phyloP scores from a whole-genome alignment of 345 rosid species.

The Draba incana region DNA sequence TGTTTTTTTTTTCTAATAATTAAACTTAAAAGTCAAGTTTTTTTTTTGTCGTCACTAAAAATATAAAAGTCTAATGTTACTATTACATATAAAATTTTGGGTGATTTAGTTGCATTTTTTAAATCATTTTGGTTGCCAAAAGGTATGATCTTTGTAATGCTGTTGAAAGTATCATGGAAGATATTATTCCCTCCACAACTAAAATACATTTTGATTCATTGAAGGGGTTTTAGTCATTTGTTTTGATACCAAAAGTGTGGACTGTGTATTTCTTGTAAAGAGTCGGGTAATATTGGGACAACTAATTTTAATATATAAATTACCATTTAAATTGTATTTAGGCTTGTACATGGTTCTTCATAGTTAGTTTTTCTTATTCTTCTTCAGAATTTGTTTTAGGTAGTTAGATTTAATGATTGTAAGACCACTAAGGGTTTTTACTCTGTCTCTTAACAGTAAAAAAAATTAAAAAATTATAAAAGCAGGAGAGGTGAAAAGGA shows the following conservation, averaged over 20 bases:
- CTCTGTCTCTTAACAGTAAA: too few relatives aligned
- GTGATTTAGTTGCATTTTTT: neutral
- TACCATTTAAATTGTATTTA: neutral
- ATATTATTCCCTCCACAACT: conserved; percentile 6
- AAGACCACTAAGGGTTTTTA: too few relatives aligned
- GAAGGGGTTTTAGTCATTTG: neutral
- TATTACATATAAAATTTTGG: neutral
- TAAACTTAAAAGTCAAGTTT: neutral
- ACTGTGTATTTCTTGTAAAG: neutral
- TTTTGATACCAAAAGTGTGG: neutral
- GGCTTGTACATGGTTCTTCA: too few relatives aligned
- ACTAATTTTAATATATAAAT: neutral
- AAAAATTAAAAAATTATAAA: too few relatives aligned
- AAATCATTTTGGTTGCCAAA: neutral
- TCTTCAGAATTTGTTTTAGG: too few relatives aligned
- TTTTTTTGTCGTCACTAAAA: too few relatives aligned
- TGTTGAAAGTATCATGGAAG: conserved; percentile 1
- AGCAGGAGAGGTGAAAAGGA: too few relatives aligned
- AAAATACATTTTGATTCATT: neutral
- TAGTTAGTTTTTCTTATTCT: too few relatives aligned
- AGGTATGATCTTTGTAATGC: neutral
- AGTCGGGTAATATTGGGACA: neutral
- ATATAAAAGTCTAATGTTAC: neutral
- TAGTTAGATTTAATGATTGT: too few relatives aligned
- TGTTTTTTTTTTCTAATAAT: neutral